Conservation (phyloP, 257 asterid species). For the Thymus mandschuricus region DNA sequence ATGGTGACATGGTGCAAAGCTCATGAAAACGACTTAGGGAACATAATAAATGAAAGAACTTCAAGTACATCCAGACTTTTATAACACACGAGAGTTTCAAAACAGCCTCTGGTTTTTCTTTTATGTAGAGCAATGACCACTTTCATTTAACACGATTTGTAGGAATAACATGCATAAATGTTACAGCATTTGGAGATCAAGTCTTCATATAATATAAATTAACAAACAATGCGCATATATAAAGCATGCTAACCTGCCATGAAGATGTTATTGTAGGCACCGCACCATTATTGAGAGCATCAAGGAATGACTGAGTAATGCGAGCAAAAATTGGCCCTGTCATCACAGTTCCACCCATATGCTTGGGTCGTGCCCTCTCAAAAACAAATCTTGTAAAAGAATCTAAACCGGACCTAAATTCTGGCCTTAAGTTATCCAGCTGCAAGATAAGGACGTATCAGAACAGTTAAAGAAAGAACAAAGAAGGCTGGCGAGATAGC, state of each 20-base stretch:
- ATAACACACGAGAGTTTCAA: background rate
- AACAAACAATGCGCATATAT: conserved; percentile 20
- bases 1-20: conserved; percentile 11
- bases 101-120: background rate
- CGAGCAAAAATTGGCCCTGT: conserved; percentile 95
- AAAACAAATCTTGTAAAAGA: conserved; percentile 85
- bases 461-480: conserved; percentile 8
- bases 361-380: conserved; percentile 96
- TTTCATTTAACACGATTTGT: background rate
- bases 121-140: background rate
- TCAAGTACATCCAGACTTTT: conserved; percentile 13
- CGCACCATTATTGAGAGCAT: conserved; percentile 97
- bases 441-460: conserved; percentile 37
- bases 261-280: conserved; percentile 98
- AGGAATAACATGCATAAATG: no score
- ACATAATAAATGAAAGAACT: background rate
- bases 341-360: conserved; percentile 90
- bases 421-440: conserved; percentile 86
- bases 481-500: background rate
- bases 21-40: conserved; percentile 19
- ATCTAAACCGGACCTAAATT: conserved; percentile 88
- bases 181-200: background rate
- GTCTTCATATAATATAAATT: conserved; percentile 3
- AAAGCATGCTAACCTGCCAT: conserved; percentile 78
- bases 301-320: conserved; percentile 87